Evolutionary conservation across 768 basidiomycete genomes (phyloP), one percentile per base, ranked within the genome.

Genomic region (Suillus cothurnatus): DNA sequence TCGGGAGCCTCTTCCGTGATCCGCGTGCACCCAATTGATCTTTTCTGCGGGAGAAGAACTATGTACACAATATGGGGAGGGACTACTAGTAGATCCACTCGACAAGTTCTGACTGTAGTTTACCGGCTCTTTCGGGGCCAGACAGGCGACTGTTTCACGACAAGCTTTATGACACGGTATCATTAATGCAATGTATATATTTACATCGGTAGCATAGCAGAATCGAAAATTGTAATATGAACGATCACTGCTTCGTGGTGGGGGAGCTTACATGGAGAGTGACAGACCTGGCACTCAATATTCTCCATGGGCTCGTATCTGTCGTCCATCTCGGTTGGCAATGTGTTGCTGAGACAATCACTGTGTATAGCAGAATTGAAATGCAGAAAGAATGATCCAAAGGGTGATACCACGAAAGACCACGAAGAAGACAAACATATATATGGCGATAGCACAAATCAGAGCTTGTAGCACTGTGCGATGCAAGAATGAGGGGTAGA

Each of bases 1-100:
- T 70, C 81, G 87, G 31, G 93, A 94, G 77, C 93, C 93, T 3
- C 76, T 94, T 56, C 91, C 84, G 28, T 91, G 77, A 70, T 60
- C 49, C 14, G 28, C 19, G 32, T 38, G 64, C 28, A 4, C 31
- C 34, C 21, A 15, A n/a, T 23, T 43, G 36, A 58, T 58, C 17
- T 41, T 41, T 21, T 59, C 8, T 21, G 26, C 12, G 56, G 12
- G 9, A 31, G 17, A 58, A 28, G 38, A 28, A 28, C 17, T 21
- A 14, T 55, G 31, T 21, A 55, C 21, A 58, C 12, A 28, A 59
- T 31, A 58, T 28, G 4, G 23, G 31, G 34, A 56, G 11, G n/a
- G 32, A 57, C 34, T 38, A 28, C 50, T 50, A 28, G 50, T 50
- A 38, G 34, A 36, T 57, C 14, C 34, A 57, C n/a, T 59, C 39